Percentiles rank a stretch among this genome's conserved stretches.
Evolutionary conservation across 2,329 filamentous ascomycete genomes (phyloP).

Genomic region (Zasmidium citrigriseum): DNA sequence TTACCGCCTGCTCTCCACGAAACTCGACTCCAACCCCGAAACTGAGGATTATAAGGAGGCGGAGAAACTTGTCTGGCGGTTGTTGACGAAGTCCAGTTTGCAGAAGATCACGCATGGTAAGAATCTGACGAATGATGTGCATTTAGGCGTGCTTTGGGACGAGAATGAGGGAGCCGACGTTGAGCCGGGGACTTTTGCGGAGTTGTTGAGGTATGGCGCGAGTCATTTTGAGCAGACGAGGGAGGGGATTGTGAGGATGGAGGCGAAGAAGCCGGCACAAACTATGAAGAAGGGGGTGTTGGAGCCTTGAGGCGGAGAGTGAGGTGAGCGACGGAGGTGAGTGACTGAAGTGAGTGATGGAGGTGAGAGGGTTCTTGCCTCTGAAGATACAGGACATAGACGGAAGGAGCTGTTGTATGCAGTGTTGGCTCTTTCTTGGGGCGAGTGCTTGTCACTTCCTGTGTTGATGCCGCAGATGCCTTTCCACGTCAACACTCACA

Average conservation of each 20-base stretch:
- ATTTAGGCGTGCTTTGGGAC: slow-evolving; percentile 33
- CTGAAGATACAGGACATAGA: too few relatives aligned
- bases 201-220: slow-evolving; percentile 32
- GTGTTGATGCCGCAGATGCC: too few relatives aligned
- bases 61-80: slow-evolving; percentile 22
- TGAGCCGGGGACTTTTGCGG: slow-evolving; percentile 33
- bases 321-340: too few relatives aligned
- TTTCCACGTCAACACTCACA: too few relatives aligned
- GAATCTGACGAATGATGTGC: slow-evolving; percentile 22
- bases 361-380: too few relatives aligned
- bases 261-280: slow-evolving; percentile 1
- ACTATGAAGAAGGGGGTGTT: slow-evolving; percentile 13
- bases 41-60: slow-evolving; percentile 11
- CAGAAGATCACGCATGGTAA: slow-evolving; percentile 35
- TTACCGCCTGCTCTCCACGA: slow-evolving; percentile 3
- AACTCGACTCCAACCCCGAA: slow-evolving; percentile 1
- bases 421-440: too few relatives aligned
- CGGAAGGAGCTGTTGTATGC: too few relatives aligned
- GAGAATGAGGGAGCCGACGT: slow-evolving; percentile 25
- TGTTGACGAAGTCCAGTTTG: slow-evolving; percentile 28
- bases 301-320: slow-evolving; percentile 7
- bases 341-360: too few relatives aligned
- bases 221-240: slow-evolving; percentile 33
- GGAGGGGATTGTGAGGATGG: slow-evolving; percentile 10
- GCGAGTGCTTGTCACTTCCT: too few relatives aligned